Evolutionary conservation across 768 basidiomycete species (phyloP), one percentile per base, ranked within the genome.

Genomic region (Hygrophorus pudorinus): DNA sequence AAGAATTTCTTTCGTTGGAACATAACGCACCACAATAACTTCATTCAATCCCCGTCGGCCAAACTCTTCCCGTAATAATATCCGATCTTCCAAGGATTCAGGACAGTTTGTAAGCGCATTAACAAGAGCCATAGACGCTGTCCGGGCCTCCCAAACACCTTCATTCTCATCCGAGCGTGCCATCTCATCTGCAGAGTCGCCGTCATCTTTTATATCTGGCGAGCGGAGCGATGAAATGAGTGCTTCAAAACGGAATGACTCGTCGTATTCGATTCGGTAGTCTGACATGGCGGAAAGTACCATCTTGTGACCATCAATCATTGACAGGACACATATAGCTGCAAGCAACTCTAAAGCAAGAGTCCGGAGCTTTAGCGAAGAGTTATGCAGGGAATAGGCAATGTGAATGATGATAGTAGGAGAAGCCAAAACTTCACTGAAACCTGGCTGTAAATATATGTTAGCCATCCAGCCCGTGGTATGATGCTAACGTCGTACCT

Each of bases 251-350:
- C 92, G 80, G 53, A 86, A 87, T 3, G 68, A 56, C 49, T 93
- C 89, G 20, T 78, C 76, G 51, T 70, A 79, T 28, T 72, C 72
- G 40, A 88, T 59, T 11, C 81, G 73, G 48, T 82, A 88, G 54
- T 94, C 91, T 0, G 89, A 85, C 48, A 93, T 59, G 0, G 87
- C 87, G 0, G 79, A 69, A 10, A 92, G 66, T 6, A 93, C 83
- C 2, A 77, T 71, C 48, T 72, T 78, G 55, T 86, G 81, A 0
- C 89, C 90, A 29, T 85, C 79, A 5, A 65, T 64, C 4, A 73
- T 60, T 1, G 84, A 81, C 16, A 94, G 66, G 16, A 88, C 70
- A 56, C 87, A 89, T 33, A 93, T 76, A 0, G 84, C 92, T 1
- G 88, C 86, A 8, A 97, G 72, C 20, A 93, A 68, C 51, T 93